These are phyloP conservation scores for Rhazya stricta DNA, from an alignment of 257 asterid species.

Conservation along the genomic window DNA sequence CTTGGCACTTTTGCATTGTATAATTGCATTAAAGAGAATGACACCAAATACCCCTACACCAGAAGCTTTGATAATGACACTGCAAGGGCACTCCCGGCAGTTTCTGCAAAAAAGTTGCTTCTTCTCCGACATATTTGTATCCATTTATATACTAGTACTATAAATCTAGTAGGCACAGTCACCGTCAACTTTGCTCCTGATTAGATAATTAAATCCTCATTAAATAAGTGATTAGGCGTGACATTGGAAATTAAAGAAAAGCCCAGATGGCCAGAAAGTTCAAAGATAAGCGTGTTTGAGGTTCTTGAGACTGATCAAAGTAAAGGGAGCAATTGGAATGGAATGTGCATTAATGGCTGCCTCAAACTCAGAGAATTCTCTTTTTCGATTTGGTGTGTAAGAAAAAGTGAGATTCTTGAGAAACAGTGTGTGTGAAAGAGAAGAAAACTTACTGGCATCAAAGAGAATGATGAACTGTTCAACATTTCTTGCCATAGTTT, in stretches of 20 bases:
- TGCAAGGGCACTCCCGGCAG: slow-evolving; percentile 63
- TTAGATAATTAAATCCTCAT: slow-evolving; percentile 27
- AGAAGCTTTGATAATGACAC: slow-evolving; percentile 39
- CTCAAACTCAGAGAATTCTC: slow-evolving; percentile 43
- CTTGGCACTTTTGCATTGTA: slow-evolving; percentile 39
- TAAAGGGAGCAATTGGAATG: slow-evolving; percentile 43
- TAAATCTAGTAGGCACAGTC: slow-evolving; percentile 3
- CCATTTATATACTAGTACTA: slow-evolving; percentile 1
- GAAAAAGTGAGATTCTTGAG: slow-evolving; percentile 2
- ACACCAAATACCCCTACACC: slow-evolving; percentile 36
- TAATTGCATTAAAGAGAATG: slow-evolving; percentile 22
- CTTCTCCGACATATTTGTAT: slow-evolving; percentile 33
- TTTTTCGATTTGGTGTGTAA: slow-evolving; percentile 34
- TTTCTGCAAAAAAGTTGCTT: slow-evolving; percentile 31
- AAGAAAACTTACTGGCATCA: slow-evolving; percentile 72
- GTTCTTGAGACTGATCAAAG: slow-evolving; percentile 32
- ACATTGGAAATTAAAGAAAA: slow-evolving; percentile 37
- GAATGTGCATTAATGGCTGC: slow-evolving; percentile 49
- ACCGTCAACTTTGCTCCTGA: slow-evolving; percentile 14
- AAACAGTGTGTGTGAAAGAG: not conserved
- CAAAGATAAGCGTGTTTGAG: slow-evolving; percentile 33
- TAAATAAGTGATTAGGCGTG: slow-evolving; percentile 61
- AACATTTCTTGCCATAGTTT: slow-evolving; percentile 68
- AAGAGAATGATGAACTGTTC: slow-evolving; percentile 76
- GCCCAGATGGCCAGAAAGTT: slow-evolving; percentile 21